Evolutionary conservation across 176 grass and related monocot genomes (phyloP).

Genomic region (Thalia dealbata): DNA sequence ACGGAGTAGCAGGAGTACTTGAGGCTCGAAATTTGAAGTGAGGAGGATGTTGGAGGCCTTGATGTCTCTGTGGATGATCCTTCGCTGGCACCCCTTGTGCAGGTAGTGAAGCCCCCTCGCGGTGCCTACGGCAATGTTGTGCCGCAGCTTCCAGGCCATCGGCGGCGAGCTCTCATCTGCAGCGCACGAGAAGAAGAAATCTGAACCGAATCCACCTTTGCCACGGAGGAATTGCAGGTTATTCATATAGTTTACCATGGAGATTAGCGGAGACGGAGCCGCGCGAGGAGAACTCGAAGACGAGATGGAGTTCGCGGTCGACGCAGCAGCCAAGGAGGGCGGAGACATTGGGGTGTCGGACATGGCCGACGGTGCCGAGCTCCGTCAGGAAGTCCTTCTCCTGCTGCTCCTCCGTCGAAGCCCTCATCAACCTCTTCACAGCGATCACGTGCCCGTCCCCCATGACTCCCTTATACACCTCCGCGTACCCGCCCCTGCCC

Average conservation of each 20-base stretch:
- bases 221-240: not conserved
- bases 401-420: constrained; percentile 12
- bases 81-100: constrained; percentile 19
- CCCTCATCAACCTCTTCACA: constrained; percentile 22
- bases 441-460: constrained; percentile 13
- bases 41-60: constrained; percentile 22
- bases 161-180: constrained; percentile 13
- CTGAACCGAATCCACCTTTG: not conserved
- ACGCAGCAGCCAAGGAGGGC: constrained; percentile 17
- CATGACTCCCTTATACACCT: constrained; percentile 18
- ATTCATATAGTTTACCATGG: constrained; percentile 6
- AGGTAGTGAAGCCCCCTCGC: constrained; percentile 12
- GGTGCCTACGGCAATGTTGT: constrained; percentile 10
- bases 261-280: constrained; percentile 18
- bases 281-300: constrained; percentile 21
- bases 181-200: not conserved
- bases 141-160: constrained; percentile 13
- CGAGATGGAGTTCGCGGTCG: constrained; percentile 10
- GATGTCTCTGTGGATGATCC: constrained; percentile 23
- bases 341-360: constrained; percentile 18
- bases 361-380: constrained; percentile 17
- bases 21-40: constrained; percentile 8
- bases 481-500: constrained; percentile 16
- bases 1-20: not conserved
- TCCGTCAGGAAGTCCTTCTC: constrained; percentile 22